phyloP scores from a whole-genome alignment of 805 yeast species.

The Metschnikowia cerradonensis region DNA sequence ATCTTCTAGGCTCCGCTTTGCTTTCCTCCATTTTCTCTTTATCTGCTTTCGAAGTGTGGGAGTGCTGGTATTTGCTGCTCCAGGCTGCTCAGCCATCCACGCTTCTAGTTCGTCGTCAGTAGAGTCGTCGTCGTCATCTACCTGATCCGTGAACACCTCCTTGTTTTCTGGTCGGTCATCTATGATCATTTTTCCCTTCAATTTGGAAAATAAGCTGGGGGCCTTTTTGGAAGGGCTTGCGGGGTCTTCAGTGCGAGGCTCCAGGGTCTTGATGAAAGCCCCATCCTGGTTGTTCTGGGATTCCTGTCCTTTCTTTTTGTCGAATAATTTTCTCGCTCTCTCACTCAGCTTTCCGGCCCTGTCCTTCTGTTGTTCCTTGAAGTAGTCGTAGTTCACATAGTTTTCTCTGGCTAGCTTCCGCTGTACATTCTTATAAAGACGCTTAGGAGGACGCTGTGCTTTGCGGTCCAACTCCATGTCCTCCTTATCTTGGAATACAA shows the following conservation, averaged over 20 bases:
- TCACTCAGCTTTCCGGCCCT: constrained; percentile 4
- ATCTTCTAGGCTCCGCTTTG: constrained; percentile 4
- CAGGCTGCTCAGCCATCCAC: neutral
- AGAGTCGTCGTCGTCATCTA: constrained; percentile 1
- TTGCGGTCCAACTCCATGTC: constrained; percentile 22
- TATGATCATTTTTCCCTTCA: neutral
- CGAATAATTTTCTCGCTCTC: constrained; percentile 7
- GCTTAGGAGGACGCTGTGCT: constrained; percentile 22
- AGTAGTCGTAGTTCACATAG: constrained; percentile 35
- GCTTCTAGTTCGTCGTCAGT: constrained; percentile 4
- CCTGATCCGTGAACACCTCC: neutral
- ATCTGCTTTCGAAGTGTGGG: constrained; percentile 3
- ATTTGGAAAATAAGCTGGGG: neutral
- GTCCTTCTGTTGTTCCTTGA: constrained; percentile 18
- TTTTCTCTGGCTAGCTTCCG: constrained; percentile 29
- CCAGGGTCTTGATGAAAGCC: too few relatives aligned
- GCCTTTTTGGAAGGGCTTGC: neutral
- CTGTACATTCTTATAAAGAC: constrained; percentile 21
- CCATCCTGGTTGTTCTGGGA: neutral
- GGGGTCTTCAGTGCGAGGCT: neutral
- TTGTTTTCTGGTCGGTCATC: neutral
- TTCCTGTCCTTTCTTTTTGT: neutral
- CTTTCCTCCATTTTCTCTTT: constrained; percentile 1
- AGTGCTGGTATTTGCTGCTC: neutral
- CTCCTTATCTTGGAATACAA: constrained; percentile 30